Base-by-base conservation (phyloP, 2,329 filamentous ascomycete genomes). In the Fusarium xyrophilum region DNA sequence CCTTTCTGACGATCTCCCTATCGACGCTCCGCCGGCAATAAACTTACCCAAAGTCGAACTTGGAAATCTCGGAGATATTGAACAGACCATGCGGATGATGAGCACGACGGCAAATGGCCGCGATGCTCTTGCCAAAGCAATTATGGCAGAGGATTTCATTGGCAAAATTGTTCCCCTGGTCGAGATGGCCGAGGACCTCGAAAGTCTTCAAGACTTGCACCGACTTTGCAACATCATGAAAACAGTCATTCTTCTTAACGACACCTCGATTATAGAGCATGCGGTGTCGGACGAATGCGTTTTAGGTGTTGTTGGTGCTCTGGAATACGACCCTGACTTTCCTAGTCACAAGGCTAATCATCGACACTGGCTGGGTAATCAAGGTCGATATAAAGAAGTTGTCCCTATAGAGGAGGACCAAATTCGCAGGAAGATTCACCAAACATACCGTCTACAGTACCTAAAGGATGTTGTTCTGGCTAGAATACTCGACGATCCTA, bases 241-340 rank as follows among this genome's bases (percentile, higher is more conserved):
- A 84, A 91, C 91, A 62, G 86, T 98, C 59, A 96, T 99, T 56
- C 83, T 98, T 55, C 87, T 98, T 67, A 99, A 98, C 81, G 96
- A 99, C 77, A 97, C 91, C 32, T 87, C 89, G 62, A 97, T 99
- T 68, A 97, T 99, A 74, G 96, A 99, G 79, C 90, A 93, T 72
- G 91, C 95, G 17, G 94, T 99, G 28, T 93, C 92, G 17, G 95
- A 98, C 79, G 89, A 93, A 60, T 91, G 94, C 70, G 89, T 98
- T 44, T 82, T 97, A 70, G 96, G 95, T 21, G 95, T 98, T 28
- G 94, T 99, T 38, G 96, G 96, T 63, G 96, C 96, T 27, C 83
- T 99, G 67, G 96, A 99, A 83, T 99, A 98, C 81, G 96, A 99
- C 74, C 95, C 96, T 1, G 96, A 99, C 79, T 99, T 98, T 74